Evolutionary conservation across 495 filamentous ascomycete genomes (phyloP).

Genomic region (Penicillium nucicola): DNA sequence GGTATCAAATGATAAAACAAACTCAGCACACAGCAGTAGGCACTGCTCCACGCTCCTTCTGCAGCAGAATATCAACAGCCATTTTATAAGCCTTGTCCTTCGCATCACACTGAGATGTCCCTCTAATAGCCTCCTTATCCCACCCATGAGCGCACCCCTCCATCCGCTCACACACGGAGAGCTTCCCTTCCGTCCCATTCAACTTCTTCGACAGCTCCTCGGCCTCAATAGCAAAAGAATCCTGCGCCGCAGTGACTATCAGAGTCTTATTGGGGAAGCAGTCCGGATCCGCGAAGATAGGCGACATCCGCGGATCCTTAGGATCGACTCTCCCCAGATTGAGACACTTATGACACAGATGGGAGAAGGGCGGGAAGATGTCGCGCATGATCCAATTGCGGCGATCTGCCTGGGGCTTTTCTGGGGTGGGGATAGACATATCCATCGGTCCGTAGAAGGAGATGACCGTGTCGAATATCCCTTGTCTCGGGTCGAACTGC

Average conservation of each 20-base stretch:
- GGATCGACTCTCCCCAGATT: constrained; percentile 17
- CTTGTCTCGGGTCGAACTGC: constrained; percentile 15
- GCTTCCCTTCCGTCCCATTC: constrained; percentile 22
- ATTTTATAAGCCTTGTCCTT: constrained; percentile 35
- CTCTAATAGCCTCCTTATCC: constrained; percentile 31
- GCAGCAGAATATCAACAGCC: constrained; percentile 22
- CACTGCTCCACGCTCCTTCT: background rate
- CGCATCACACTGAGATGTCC: constrained; percentile 25
- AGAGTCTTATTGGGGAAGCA: constrained; percentile 37
- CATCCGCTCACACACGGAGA: constrained; percentile 36
- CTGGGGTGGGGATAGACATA: constrained; percentile 22
- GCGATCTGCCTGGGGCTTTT: constrained; percentile 24
- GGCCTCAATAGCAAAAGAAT: constrained; percentile 38
- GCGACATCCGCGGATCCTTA: constrained; percentile 40
- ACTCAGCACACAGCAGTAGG: background rate
- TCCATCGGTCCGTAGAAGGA: constrained; percentile 40
- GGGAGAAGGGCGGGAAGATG: constrained; percentile 24
- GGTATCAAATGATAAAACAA: constrained; percentile 14
- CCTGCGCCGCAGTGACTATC: constrained; percentile 40
- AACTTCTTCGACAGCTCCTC: constrained; percentile 36
- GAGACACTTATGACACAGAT: constrained; percentile 28
- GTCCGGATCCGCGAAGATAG: constrained; percentile 29
- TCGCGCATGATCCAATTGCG: constrained; percentile 27
- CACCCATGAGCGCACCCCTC: constrained; percentile 40
- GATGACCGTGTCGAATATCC: constrained; percentile 31